phyloP scores from a whole-genome alignment of 1,284 basidiomycete genomes.

The Exobasidium rhododendri region DNA sequence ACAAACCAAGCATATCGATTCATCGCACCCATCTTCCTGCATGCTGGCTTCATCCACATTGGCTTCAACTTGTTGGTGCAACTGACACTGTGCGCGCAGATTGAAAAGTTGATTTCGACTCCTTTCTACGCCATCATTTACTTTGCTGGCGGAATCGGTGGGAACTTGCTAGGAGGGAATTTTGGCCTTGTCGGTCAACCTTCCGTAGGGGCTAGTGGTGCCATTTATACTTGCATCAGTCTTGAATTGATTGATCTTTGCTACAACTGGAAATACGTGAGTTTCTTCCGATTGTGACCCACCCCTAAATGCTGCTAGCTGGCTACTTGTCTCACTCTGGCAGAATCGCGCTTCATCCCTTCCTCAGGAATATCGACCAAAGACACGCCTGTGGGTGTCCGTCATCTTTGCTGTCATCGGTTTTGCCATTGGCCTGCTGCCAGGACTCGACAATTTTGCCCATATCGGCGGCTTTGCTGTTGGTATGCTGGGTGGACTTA shows the following conservation, averaged over 20 bases:
- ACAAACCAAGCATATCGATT: slow-evolving; percentile 85
- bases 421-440: slow-evolving; percentile 68
- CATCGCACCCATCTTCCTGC: slow-evolving; percentile 66
- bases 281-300: slow-evolving; percentile 58
- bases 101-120: slow-evolving; percentile 63
- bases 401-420: slow-evolving; percentile 78
- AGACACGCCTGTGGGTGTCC: slow-evolving; percentile 69
- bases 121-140: slow-evolving; percentile 76
- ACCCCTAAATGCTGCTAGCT: background rate
- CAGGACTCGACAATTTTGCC: slow-evolving; percentile 57
- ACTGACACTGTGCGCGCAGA: slow-evolving; percentile 72
- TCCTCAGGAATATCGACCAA: slow-evolving; percentile 41
- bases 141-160: slow-evolving; percentile 84
- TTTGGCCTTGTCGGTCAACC: slow-evolving; percentile 81
- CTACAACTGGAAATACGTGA: slow-evolving; percentile 88
- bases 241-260: slow-evolving; percentile 77
- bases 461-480: slow-evolving; percentile 57
- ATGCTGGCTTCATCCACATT: slow-evolving; percentile 81
- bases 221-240: slow-evolving; percentile 86
- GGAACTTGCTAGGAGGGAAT: slow-evolving; percentile 72
- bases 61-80: slow-evolving; percentile 86
- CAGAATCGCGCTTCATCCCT: too few relatives aligned
- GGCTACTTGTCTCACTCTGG: background rate
- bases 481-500: slow-evolving; percentile 66
- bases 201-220: slow-evolving; percentile 83